Evolutionary conservation across 2,329 filamentous ascomycete genomes (phyloP).

Genomic region (Lachnellula cervina): DNA sequence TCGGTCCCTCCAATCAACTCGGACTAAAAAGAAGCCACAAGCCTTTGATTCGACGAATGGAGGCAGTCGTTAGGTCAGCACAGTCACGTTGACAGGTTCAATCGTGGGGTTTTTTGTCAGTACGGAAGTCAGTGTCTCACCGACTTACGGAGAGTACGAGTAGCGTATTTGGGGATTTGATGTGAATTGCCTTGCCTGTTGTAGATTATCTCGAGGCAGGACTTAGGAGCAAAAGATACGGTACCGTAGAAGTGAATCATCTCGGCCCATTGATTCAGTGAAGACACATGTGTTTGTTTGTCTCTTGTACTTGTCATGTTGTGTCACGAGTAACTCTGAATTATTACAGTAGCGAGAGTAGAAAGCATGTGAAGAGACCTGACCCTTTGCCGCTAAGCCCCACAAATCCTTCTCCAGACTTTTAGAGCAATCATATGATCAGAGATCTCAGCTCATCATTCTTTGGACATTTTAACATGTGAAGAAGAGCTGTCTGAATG

Average conservation of each 20-base stretch:
- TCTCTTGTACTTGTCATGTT: not conserved
- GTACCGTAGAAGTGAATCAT: not conserved
- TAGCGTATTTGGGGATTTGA: not conserved
- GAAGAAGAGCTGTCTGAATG: not conserved
- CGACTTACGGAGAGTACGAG: no score
- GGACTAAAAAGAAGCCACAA: not conserved
- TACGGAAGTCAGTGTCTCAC: no score
- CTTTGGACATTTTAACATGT: not conserved
- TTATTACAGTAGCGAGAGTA: not conserved
- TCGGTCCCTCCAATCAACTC: not conserved
- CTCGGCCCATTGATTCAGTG: not conserved
- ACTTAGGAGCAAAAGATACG: not conserved
- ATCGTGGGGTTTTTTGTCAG: no score
- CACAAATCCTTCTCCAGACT: constrained; percentile 3
- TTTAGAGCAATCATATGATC: not conserved
- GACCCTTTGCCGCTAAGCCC: not conserved
- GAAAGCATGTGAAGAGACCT: constrained; percentile 2
- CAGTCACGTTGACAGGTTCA: not conserved
- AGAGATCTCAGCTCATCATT: not conserved
- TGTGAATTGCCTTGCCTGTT: not conserved
- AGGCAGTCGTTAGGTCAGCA: constrained; percentile 13
- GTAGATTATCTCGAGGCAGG: not conserved
- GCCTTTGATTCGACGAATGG: constrained; percentile 9
- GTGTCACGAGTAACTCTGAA: not conserved
- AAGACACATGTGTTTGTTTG: not conserved